Base-by-base conservation (phyloP, 768 basidiomycete genomes). In the Podaxis sp. region DNA sequence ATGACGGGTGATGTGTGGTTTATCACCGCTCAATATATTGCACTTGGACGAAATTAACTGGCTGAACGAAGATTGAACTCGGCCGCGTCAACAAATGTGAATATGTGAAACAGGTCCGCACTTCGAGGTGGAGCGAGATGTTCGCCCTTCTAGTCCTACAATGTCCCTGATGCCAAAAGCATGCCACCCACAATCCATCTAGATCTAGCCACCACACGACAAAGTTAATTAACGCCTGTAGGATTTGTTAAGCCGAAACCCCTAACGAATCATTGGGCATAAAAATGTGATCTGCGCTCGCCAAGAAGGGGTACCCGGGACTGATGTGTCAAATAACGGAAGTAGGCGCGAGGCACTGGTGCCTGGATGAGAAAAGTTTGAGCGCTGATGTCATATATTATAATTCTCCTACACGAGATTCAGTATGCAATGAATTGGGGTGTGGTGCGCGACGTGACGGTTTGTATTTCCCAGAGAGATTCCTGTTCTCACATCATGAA, bases 371-470 rank as follows among this genome's bases (percentile, higher is more conserved):
- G 52, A 56, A 39, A 39, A 22, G 33, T 13, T 13, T 17, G 19
- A 40, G 39, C 54, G 39, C 22, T 56, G 54, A 56, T 56, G 54
- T 56, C 54, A 56, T 56, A 40, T 38, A 2, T 11, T 55, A 12
- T 55, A 19, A 19, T 55, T 55, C 7, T 22, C 17, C 24, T 5
- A 39, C 38, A 17, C 5, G 36, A 38, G 11, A 55, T 38, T 7
- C 28, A 9, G 22, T 54, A 36, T n/a, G 19, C 40, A 42, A 33
- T 33, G 12, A 28, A 12, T 26, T 53, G 28, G 7, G 52, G 26
- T 26, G 28, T 12, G 22, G 13, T 26, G 13, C 42, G 1, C 4
- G 42, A 44, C 42, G 42, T 44, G n/a, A 44, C 4, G 42, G 8
- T 33, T 33, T 2, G 33, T 9, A 33, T 3, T 33, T 9, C 33